Base-by-base conservation (phyloP, 2,329 filamentous ascomycete genomes). In the Verticillium longisporum region DNA sequence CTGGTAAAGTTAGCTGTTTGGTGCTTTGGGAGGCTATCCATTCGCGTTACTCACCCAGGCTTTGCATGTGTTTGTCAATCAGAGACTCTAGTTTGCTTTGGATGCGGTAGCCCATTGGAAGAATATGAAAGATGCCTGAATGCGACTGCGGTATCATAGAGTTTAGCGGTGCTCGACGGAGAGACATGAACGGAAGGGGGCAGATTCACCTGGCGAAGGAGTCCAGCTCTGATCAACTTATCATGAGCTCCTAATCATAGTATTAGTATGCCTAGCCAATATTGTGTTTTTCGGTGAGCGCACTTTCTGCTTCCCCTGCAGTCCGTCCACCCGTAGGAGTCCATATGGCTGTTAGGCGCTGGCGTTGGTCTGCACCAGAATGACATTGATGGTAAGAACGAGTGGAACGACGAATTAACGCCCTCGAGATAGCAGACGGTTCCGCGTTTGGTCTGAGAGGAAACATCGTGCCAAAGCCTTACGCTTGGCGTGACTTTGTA, bases 111-210 rank as follows among this genome's bases (percentile, higher is more conserved):
- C 95, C 95, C 0, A 99, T 77, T 0, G 95, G 95, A 1, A 99
- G 81, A 70, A 97, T 82, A 70, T 99, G 95, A 68, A 97, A 99
- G 38, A 98, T 86, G 33, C 95, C 95, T 7, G 93, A 86, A 71
- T 97, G 90, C 21, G 92, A 88, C 86, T 92, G 2, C 15, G 26
- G n/a, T 11, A 36, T 32, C 53, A 33, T 13, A n/a, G 10, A n/a
- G 10, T 37, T 15, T 14, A 53, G 37, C 26, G 26, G 26, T 31
- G 5, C 26, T 31, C 26, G 26, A 31, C 5, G 45, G 45, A 26
- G 9, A 10, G 45, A 26, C 6, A 10, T 4, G 21, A 21, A 11
- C 18, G n/a, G n/a, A 26, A 9, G 11, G 45, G 45, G 7, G 10
- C 36, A 26, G 33, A 71, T 75, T 68, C 65, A 89, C 88, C 78